Evolutionary conservation across 2,329 filamentous ascomycete genomes (phyloP).

Genomic region (Xylaria sp.): DNA sequence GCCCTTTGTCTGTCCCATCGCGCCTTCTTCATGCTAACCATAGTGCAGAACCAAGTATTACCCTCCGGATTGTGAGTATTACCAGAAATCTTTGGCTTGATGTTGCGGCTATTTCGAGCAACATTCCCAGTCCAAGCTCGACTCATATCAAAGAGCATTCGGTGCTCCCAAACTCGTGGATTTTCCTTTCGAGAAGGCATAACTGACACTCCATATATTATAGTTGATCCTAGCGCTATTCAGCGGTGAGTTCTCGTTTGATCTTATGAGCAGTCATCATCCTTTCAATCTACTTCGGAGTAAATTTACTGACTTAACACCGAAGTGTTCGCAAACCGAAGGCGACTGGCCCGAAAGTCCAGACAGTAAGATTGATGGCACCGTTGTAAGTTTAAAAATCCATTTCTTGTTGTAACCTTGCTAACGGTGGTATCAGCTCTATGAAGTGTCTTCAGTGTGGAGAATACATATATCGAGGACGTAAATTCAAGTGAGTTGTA

Average conservation of each 20-base stretch:
- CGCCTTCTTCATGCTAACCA: constrained; percentile 37
- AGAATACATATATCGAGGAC: constrained; percentile 88
- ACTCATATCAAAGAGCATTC: neutral
- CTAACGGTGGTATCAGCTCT: constrained; percentile 33
- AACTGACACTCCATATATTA: constrained; percentile 23
- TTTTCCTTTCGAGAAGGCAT: neutral
- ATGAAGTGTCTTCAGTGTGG: constrained; percentile 61
- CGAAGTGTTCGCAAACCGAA: constrained; percentile 70
- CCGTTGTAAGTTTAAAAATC: constrained; percentile 64
- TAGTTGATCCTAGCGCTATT: constrained; percentile 83
- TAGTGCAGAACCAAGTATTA: constrained; percentile 61
- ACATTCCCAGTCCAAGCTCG: neutral
- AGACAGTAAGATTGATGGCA: constrained; percentile 90
- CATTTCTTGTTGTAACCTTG: neutral
- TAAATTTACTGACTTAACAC: constrained; percentile 13
- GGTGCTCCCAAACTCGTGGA: neutral
- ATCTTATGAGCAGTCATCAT: neutral
- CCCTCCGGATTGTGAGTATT: constrained; percentile 71
- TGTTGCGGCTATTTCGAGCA: neutral
- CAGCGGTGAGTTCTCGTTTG: constrained; percentile 56
- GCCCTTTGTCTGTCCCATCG: constrained; percentile 19
- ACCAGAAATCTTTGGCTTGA: neutral
- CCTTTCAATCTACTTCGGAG: neutral
- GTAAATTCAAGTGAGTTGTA: constrained; percentile 80
- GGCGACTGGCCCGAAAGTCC: constrained; percentile 79